Base-by-base conservation (phyloP, 2,329 filamentous ascomycete species). In the Alternaria sp. region DNA sequence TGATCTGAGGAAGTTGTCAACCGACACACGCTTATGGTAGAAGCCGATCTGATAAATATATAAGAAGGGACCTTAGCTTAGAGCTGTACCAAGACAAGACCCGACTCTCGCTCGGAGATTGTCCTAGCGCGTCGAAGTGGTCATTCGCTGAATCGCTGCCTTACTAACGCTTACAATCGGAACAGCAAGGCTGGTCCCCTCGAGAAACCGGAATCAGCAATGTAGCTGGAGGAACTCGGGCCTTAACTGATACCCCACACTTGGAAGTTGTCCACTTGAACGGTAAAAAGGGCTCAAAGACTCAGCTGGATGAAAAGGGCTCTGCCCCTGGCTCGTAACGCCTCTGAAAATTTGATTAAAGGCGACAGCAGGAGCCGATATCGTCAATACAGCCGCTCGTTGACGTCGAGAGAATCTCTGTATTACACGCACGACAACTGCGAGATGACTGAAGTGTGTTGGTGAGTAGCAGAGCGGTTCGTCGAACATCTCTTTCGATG, bases 341-440 rank as follows among this genome's bases (percentile, higher is more conserved):
- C 18, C 22, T 25, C 18, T 10, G n/a, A n/a, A n/a, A n/a, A n/a
- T n/a, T n/a, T n/a, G 3, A 18, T 34, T 1, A 3, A n/a, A 2
- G 30, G 46, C 46, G 46, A 14, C 20, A 11, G 9, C 16, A 16
- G 11, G 28, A 14, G 18, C 34, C 10, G 5, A 18, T 34, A 1
- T 11, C 16, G 18, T 4, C 18, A 18, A 25, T n/a, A 49, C 12
- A 1, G 12, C 28, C 30, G 0, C 16, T 5, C 7, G 3, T 4
- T 25, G 20, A 49, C 18, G 7, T 49, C 46, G 25, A 8, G 12
- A n/a, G 12, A n/a, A 4, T n/a, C 0, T 2, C 0, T 0, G 0
- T 36, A 18, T 25, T 36, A 5, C 20, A 34, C 11, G 0, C 5
- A n/a, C 12, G n/a, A 8, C 30, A 3, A 49, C 30, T 1, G 14